These are phyloP conservation scores for Tuber umbilicatum DNA, from an alignment of 495 filamentous ascomycete genomes.

Conservation along the genomic window DNA sequence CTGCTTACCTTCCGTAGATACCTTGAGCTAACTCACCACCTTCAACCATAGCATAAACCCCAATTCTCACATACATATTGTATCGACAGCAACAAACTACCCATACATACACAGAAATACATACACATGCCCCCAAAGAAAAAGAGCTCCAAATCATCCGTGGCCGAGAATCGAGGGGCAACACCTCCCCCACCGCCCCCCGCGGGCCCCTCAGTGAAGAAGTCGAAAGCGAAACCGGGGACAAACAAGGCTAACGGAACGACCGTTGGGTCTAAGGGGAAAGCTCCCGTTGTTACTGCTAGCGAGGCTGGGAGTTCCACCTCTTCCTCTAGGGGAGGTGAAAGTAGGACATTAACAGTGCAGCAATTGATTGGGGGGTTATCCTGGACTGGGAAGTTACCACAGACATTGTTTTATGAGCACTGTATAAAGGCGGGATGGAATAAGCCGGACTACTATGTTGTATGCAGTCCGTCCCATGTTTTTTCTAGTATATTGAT, in stretches of 20 bases:
- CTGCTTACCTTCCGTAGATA: background rate
- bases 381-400: constrained; percentile 96
- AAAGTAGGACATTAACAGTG: constrained; percentile 4
- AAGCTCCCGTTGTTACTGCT: background rate
- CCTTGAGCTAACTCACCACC: background rate
- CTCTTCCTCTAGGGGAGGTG: constrained; percentile 3
- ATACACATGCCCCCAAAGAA: background rate
- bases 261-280: background rate
- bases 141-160: background rate
- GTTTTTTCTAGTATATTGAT: background rate
- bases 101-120: background rate
- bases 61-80: background rate
- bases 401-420: constrained; percentile 85
- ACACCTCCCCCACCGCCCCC: background rate
- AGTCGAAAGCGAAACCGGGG: constrained; percentile 1
- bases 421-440: constrained; percentile 75
- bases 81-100: background rate
- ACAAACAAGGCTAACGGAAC: background rate
- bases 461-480: background rate
- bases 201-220: background rate
- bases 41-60: background rate
- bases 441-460: constrained; percentile 87
- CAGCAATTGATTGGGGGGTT: constrained; percentile 71
- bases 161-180: background rate
- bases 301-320: background rate